Percentiles rank a stretch among this genome's conserved stretches.
These are phyloP conservation scores for Trichoderma afroharzianum DNA, from an alignment of 2,329 filamentous ascomycete genomes.

Conservation along the genomic window DNA sequence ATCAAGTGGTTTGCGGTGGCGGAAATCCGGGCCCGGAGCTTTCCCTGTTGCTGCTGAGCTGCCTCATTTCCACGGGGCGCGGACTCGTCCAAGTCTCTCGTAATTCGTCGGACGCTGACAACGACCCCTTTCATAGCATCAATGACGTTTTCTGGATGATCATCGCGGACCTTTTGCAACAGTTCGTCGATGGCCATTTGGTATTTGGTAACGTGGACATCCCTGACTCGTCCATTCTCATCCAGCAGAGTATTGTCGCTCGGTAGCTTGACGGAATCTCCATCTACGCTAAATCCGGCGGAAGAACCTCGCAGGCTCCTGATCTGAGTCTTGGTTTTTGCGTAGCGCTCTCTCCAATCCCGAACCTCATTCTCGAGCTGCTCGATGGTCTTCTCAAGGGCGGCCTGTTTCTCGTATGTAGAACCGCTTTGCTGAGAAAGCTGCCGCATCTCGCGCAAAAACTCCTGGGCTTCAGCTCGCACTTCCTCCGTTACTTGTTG, in stretches of 20 bases:
- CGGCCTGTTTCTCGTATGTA: conserved; percentile 77
- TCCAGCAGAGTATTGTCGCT: conserved; percentile 65
- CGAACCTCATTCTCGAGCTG: conserved; percentile 78
- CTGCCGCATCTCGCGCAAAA: conserved; percentile 82
- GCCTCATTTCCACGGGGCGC: conserved; percentile 51
- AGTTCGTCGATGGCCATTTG: conserved; percentile 93
- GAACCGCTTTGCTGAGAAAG: conserved; percentile 77
- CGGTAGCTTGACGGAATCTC: conserved; percentile 65
- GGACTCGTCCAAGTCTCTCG: conserved; percentile 69
- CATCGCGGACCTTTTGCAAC: conserved; percentile 68
- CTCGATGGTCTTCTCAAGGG: conserved; percentile 70
- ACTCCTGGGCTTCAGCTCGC: conserved; percentile 74
- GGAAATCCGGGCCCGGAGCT: conserved; percentile 79
- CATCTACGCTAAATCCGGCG: conserved; percentile 64
- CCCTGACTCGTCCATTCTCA: conserved; percentile 75
- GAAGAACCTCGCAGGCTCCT: conserved; percentile 78
- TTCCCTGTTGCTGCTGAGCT: conserved; percentile 58
- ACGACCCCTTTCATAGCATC: conserved; percentile 86
- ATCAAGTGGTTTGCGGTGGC: conserved; percentile 93
- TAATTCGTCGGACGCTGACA: conserved; percentile 76
- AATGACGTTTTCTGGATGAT: conserved; percentile 71
- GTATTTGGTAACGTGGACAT: conserved; percentile 91
- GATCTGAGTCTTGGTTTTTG: conserved; percentile 81
- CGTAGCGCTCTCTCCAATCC: conserved; percentile 88
- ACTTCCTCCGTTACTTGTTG: conserved; percentile 84